Percentiles rank a stretch among this genome's conserved stretches.
Evolutionary conservation across 495 filamentous ascomycete genomes (phyloP).

Genomic region (Lasiosphaeria miniovina): DNA sequence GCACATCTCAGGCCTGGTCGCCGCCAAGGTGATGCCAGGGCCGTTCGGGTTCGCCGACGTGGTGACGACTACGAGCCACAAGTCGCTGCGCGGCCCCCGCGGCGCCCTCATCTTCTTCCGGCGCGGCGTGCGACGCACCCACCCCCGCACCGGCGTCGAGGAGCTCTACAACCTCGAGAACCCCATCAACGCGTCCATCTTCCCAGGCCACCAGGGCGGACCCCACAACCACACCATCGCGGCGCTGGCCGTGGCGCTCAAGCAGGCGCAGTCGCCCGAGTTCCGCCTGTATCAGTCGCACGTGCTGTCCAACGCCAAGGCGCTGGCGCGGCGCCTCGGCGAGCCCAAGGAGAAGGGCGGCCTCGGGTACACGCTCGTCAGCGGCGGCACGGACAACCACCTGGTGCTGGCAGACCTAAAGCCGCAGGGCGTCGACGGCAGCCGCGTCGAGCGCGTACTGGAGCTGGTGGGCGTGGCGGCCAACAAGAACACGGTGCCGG

Average conservation of each 20-base stretch:
- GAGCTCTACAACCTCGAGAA: slow-evolving; percentile 88
- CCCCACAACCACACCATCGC: slow-evolving; percentile 99
- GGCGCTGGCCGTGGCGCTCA: slow-evolving; percentile 86
- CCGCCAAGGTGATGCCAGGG: slow-evolving; percentile 81
- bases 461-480: slow-evolving; percentile 92
- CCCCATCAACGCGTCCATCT: slow-evolving; percentile 94
- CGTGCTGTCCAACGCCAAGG: slow-evolving; percentile 82
- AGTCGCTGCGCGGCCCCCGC: slow-evolving; percentile 89
- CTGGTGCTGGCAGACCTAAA: slow-evolving; percentile 94
- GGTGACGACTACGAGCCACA: slow-evolving; percentile 98
- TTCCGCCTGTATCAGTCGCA: slow-evolving; percentile 87
- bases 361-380: slow-evolving; percentile 86
- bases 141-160: slow-evolving; percentile 79
- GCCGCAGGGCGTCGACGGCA: slow-evolving; percentile 84
- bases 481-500: slow-evolving; percentile 99
- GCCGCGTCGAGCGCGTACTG: slow-evolving; percentile 88
- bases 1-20: slow-evolving; percentile 94
- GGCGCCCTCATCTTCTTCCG: slow-evolving; percentile 99
- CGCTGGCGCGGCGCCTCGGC: slow-evolving; percentile 73
- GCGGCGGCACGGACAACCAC: slow-evolving; percentile 95
- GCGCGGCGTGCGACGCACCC: slow-evolving; percentile 78
- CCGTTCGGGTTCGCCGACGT: slow-evolving; percentile 91
- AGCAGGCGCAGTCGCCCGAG: slow-evolving; percentile 85
- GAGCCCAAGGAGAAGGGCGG: slow-evolving; percentile 68
- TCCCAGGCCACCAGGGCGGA: slow-evolving; percentile 97